Base-by-base conservation (phyloP, 305 asterid genomes). In the Fraxinus greggii region DNA sequence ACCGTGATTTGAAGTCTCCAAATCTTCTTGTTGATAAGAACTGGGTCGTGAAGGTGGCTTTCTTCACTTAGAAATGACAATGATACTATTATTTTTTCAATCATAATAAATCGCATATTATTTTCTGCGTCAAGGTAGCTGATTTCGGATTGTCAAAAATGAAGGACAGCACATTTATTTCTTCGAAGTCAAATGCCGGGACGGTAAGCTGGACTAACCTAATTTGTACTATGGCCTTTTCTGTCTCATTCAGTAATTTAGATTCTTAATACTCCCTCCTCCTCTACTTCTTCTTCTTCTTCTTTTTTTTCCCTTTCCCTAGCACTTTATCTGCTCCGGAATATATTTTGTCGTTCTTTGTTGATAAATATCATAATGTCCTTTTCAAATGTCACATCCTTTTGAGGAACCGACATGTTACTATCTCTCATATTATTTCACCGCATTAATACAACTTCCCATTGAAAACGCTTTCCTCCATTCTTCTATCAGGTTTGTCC, bases 141-240 rank as follows among this genome's bases (percentile, higher is more conserved):
- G 99, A 95, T 88, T 95, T 95, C 76, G 99, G 99, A 79, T 79
- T 95, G 80, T 95, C 99, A 83, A 89, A 97, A 89, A 90, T 94
- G 95, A 95, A 95, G 89, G 89, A 94, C 84, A 94, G 96, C 91
- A 95, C 99, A 48, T 95, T 91, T 90, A 97, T 95, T 85, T 95
- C 99, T 77, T 95, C 99, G 67, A 92, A 97, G 86, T 95, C 99
- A 35, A 93, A 96, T 84, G 99, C 99, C 63, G 99, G 99, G 87
- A 95, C 99, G 92, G 99, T 95, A 91, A 88, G 97, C 80, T 82
- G 69, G 79, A 63, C 78, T 81, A 13, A 56, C 45, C 56, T 83
- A 26, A 7, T 31, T 72, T 84, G 82, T 51, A 10, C 26, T 65
- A 48, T 76, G 59, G 26, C 61, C 36, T 74, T 65, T 56, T 59